Conservation (phyloP, 1,139 yeast species). For the Yamadazyma jaroonii region DNA sequence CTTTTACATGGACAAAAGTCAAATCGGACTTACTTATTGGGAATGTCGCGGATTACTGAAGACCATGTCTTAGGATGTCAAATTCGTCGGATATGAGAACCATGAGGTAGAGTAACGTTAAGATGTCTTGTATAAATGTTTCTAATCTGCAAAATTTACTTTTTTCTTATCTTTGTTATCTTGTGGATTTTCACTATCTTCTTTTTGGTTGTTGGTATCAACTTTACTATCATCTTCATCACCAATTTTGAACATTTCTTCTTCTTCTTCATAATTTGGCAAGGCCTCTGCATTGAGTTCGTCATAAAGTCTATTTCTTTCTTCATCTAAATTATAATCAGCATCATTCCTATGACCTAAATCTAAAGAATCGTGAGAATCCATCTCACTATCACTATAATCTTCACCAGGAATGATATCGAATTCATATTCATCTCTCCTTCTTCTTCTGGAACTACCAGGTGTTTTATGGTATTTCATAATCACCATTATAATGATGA, state of each 20-base stretch:
- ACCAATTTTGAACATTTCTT: conserved; percentile 43
- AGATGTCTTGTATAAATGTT: neutral
- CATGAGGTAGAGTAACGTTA: neutral
- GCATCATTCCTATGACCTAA: conserved; percentile 23
- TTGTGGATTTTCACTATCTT: neutral
- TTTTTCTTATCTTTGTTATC: conserved; percentile 5
- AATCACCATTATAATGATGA: conserved; percentile 49
- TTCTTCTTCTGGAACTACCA: conserved; percentile 46
- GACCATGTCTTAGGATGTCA: neutral
- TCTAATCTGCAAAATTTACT: conserved; percentile 8
- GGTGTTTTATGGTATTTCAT: conserved; percentile 53
- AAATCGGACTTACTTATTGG: neutral
- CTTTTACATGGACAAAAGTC: neutral
- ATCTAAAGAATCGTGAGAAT: conserved; percentile 26
- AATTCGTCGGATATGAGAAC: neutral
- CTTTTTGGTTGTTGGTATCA: neutral
- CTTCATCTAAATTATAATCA: conserved; percentile 17
- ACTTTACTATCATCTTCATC: conserved; percentile 32
- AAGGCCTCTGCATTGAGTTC: conserved; percentile 37
- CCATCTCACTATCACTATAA: conserved; percentile 33
- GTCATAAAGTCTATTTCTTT: conserved; percentile 40
- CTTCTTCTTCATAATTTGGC: conserved; percentile 40
- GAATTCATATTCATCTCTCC: conserved; percentile 76
- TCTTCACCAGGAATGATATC: conserved; percentile 76
- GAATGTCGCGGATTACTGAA: conserved; percentile 1